Percentiles rank a stretch among this genome's conserved stretches.
Conservation (phyloP, 495 filamentous ascomycete species). For the Astrothelium macrocarpum region DNA sequence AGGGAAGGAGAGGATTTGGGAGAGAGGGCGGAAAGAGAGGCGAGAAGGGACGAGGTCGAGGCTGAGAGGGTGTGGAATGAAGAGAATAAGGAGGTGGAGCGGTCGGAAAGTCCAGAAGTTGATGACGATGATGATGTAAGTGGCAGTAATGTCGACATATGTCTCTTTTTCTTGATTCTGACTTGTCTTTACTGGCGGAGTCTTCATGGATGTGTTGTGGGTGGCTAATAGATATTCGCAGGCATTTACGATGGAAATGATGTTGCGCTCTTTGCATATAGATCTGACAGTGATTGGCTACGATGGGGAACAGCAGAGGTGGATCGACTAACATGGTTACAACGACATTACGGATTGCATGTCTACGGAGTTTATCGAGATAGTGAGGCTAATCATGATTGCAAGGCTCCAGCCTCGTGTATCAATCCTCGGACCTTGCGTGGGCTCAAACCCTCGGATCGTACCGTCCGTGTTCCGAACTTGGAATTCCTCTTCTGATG, state of each 20-base stretch:
- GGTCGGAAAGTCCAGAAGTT: slow-evolving; percentile 4
- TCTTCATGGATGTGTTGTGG: not conserved
- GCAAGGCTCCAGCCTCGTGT: too few species aligned
- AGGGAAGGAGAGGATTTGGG: slow-evolving; percentile 17
- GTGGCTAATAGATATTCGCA: slow-evolving; percentile 8
- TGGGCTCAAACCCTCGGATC: too few species aligned
- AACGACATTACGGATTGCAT: not conserved
- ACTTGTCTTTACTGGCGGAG: too few species aligned
- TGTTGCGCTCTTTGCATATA: slow-evolving; percentile 59
- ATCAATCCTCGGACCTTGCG: too few species aligned
- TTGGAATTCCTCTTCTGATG: too few species aligned
- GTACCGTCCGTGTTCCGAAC: too few species aligned
- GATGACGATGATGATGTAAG: slow-evolving; percentile 32
- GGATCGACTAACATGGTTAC: slow-evolving; percentile 33
- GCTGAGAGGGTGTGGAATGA: slow-evolving; percentile 10
- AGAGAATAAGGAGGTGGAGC: slow-evolving; percentile 9
- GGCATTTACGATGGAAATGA: slow-evolving; percentile 59
- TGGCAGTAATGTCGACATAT: slow-evolving; percentile 8
- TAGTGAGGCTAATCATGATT: too few species aligned
- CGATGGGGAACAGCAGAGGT: slow-evolving; percentile 44
- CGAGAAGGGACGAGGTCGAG: slow-evolving; percentile 15
- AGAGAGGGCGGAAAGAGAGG: slow-evolving; percentile 16
- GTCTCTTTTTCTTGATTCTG: too few species aligned
- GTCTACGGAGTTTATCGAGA: too few species aligned
- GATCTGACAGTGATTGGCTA: slow-evolving; percentile 55